phyloP scores from a whole-genome alignment of 306 rosid genomes.

The Cicer yamashitae region DNA sequence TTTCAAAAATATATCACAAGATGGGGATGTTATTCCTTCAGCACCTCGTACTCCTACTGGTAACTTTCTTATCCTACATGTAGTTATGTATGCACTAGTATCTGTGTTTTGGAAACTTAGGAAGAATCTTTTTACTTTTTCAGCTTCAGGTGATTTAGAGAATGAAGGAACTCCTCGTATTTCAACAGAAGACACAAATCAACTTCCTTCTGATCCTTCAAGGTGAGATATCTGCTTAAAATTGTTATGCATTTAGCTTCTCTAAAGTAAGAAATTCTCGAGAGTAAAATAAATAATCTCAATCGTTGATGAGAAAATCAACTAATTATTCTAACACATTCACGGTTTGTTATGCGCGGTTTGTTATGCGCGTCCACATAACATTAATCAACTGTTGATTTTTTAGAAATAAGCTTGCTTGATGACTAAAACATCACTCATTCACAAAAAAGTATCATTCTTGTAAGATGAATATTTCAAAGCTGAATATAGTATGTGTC shows the following conservation, averaged over 20 bases:
- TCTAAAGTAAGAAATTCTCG: neutral
- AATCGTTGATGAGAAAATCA: neutral
- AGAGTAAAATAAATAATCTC: neutral
- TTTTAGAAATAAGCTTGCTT: neutral
- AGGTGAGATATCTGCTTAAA: slow-evolving; percentile 58
- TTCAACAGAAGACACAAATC: slow-evolving; percentile 65
- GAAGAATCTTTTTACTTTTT: slow-evolving; percentile 21
- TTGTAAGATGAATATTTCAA: slow-evolving; percentile 12
- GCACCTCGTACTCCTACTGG: slow-evolving; percentile 60
- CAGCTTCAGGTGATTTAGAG: slow-evolving; percentile 55
- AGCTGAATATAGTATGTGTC: neutral
- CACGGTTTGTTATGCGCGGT: neutral
- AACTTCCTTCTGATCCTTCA: slow-evolving; percentile 69
- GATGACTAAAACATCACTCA: neutral
- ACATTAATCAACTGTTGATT: neutral
- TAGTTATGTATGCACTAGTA: neutral
- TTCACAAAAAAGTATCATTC: slow-evolving; percentile 6
- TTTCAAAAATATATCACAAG: slow-evolving; percentile 72
- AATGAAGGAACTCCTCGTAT: slow-evolving; percentile 55
- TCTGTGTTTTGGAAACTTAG: neutral
- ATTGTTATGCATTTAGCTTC: neutral
- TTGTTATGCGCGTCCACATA: neutral
- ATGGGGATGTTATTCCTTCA: slow-evolving; percentile 67
- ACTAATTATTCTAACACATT: neutral
- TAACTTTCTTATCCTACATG: slow-evolving; percentile 42